Base-by-base conservation (phyloP, 352 stramenopile species). In the Blastocystis sp. region DNA sequence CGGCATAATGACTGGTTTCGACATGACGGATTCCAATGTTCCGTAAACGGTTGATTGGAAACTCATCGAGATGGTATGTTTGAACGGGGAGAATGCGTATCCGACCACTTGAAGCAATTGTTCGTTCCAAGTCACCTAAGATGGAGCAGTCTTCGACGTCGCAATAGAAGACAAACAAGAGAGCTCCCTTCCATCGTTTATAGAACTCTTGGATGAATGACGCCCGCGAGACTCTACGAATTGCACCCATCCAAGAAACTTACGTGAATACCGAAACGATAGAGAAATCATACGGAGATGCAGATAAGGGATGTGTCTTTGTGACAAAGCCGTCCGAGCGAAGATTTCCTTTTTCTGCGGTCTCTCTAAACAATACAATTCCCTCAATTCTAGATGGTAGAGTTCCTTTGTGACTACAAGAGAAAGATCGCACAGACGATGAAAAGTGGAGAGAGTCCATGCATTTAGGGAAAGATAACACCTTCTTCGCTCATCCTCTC, bases 11-110 rank as follows among this genome's bases (percentile, higher is more conserved):
- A 24, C 34, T 48, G 1, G 69, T 79, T 1, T 29, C n/a, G 29
- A 79, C 69, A 32, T 79, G 29, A 18, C 24, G 34, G 40, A 79
- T 79, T n/a, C 48, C 69, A 24, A 46, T 34, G 27, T 79, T 79
- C 1, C 69, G 48, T 36, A 79, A 61, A 29, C 18, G 63, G 40
- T 79, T 79, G 8, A 79, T 42, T 21, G 69, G 69, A 65, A 79
- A 79, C 14, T 49, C 4, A 18, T 21, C 21, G 4, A 18, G 16
- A 4, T 21, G n/a, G 27, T 72, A n/a, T 46, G 29, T 16, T 21
- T 21, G 36, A 18, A 44, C 24, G 32, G 42, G 14, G 42, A 72
- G 9, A 9, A 46, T 32, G 1, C 16, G 61, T 51, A 44, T 9
- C n/a, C 24, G 34, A 32, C 14, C 3, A 46, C 18, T 4, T 21